Conservation (phyloP, 2,329 filamentous ascomycete species). For the Aspergillus sp. region DNA sequence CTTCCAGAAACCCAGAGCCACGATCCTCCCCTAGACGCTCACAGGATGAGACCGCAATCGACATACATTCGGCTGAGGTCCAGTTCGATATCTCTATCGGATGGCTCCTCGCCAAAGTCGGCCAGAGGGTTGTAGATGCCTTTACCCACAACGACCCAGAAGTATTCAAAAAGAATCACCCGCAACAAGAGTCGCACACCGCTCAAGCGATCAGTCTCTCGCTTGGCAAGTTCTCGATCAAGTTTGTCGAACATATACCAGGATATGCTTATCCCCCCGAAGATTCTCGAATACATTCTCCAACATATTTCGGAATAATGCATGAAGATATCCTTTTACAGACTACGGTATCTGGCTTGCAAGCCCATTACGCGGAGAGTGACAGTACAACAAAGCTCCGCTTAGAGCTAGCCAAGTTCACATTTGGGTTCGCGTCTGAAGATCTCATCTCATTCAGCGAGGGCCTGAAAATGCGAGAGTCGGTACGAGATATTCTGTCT, state of each 20-base stretch:
- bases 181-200: slow-evolving; percentile 8
- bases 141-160: slow-evolving; percentile 15
- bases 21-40: not conserved
- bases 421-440: slow-evolving; percentile 49
- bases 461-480: slow-evolving; percentile 46
- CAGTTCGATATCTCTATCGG: slow-evolving; percentile 42
- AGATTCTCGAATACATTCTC: slow-evolving; percentile 9
- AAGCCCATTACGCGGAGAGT: slow-evolving; percentile 21
- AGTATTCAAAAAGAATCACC: slow-evolving; percentile 4
- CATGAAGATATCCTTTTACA: slow-evolving; percentile 36
- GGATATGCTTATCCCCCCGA: slow-evolving; percentile 26
- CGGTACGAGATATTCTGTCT: slow-evolving; percentile 40
- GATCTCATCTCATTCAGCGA: slow-evolving; percentile 54
- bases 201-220: slow-evolving; percentile 23
- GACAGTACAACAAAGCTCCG: slow-evolving; percentile 25
- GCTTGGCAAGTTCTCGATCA: slow-evolving; percentile 31
- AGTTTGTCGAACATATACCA: slow-evolving; percentile 38
- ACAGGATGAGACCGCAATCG: slow-evolving; percentile 25
- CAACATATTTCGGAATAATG: slow-evolving; percentile 19
- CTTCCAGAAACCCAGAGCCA: slow-evolving; percentile 6
- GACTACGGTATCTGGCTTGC: slow-evolving; percentile 24
- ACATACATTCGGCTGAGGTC: slow-evolving; percentile 29
- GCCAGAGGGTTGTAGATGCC: slow-evolving; percentile 28
- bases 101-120: slow-evolving; percentile 40
- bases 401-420: slow-evolving; percentile 42